Conservation (phyloP, 768 basidiomycete genomes). For the Tephrocybe sp. region DNA sequence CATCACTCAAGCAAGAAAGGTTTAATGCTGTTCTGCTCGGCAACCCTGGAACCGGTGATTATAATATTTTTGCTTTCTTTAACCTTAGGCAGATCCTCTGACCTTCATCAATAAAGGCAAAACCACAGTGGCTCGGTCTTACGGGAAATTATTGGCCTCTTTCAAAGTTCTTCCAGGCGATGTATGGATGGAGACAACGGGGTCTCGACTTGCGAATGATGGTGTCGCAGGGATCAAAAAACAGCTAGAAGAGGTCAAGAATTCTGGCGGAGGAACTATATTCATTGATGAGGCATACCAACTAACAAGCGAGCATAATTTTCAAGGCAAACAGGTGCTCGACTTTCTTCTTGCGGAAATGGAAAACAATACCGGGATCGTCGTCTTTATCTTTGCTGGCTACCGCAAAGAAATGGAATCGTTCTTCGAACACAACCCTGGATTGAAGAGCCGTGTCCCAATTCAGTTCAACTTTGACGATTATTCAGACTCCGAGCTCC, state of each 20-base stretch:
- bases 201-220: constrained; percentile 54
- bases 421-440: constrained; percentile 77
- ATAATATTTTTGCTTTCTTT: background rate
- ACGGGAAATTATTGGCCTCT: constrained; percentile 60
- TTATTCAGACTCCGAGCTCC: constrained; percentile 56
- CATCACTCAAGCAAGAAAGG: constrained; percentile 50
- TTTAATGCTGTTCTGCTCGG: constrained; percentile 64
- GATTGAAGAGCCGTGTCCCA: constrained; percentile 66
- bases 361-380: constrained; percentile 62
- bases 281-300: constrained; percentile 78
- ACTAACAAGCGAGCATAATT: constrained; percentile 46
- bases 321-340: constrained; percentile 53
- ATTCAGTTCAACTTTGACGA: constrained; percentile 57
- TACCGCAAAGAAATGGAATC: constrained; percentile 73
- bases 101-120: constrained; percentile 42
- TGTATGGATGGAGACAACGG: constrained; percentile 61
- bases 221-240: constrained; percentile 54
- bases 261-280: constrained; percentile 58
- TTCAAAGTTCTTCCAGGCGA: constrained; percentile 50
- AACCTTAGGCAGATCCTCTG: background rate
- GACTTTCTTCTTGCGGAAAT: constrained; percentile 74
- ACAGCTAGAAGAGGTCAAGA: constrained; percentile 41
- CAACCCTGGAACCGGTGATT: constrained; percentile 71
- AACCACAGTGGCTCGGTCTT: constrained; percentile 65
- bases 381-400: constrained; percentile 71